These are phyloP conservation scores for Pouteria campechiana DNA, from an alignment of 179 eudicot species.

Conservation along the genomic window DNA sequence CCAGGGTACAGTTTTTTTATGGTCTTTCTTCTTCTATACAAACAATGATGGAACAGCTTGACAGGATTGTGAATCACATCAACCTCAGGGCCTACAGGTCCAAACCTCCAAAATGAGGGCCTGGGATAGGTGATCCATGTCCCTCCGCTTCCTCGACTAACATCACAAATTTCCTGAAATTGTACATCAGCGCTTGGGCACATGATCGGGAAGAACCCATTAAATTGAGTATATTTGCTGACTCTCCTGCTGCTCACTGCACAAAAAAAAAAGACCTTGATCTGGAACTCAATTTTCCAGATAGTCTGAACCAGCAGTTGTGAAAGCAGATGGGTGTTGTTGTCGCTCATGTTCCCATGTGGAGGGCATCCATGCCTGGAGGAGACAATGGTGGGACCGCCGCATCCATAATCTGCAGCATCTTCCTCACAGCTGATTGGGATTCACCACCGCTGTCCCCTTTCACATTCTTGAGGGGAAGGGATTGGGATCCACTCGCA, in stretches of 20 bases:
- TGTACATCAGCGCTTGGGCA: slow-evolving; percentile 41
- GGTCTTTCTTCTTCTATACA: too few relatives aligned
- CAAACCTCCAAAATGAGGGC: too few relatives aligned
- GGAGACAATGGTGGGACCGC: slow-evolving; percentile 71
- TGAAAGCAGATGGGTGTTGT: not conserved
- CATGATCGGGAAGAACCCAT: slow-evolving; percentile 48
- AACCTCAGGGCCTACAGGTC: too few relatives aligned
- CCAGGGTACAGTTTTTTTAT: too few relatives aligned
- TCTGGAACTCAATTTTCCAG: not conserved
- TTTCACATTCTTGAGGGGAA: slow-evolving; percentile 43
- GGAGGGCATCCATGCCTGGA: slow-evolving; percentile 22
- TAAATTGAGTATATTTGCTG: not conserved
- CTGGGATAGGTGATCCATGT: too few relatives aligned
- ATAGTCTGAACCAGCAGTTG: slow-evolving; percentile 2
- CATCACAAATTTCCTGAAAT: too few relatives aligned
- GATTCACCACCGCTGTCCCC: slow-evolving; percentile 22
- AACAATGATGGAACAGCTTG: too few relatives aligned
- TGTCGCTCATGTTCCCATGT: slow-evolving; percentile 18
- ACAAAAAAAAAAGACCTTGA: slow-evolving; percentile 5
- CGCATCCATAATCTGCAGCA: slow-evolving; percentile 26
- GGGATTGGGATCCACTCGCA: slow-evolving; percentile 10
- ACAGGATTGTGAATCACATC: too few relatives aligned
- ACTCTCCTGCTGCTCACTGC: slow-evolving; percentile 3
- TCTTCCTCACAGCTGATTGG: slow-evolving; percentile 43
- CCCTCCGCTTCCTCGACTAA: too few relatives aligned